Evolutionary conservation across 2,329 filamentous ascomycete genomes (phyloP).

Genomic region (Bipolaris zeicola): DNA sequence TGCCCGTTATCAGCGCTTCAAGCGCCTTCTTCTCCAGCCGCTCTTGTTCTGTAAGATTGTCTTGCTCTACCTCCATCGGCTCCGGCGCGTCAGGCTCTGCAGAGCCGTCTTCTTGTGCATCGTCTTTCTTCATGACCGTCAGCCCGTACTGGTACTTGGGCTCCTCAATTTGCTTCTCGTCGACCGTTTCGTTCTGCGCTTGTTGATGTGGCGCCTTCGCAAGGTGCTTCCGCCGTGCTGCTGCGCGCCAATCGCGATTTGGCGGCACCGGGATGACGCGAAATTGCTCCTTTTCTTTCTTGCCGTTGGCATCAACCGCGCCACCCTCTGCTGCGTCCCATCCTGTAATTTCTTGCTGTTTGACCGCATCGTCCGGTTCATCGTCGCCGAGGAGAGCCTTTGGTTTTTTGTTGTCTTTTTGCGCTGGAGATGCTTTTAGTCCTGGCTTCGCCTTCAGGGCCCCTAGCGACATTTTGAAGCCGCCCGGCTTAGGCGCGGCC

Average conservation of each 20-base stretch:
- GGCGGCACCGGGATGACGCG: constrained; percentile 64
- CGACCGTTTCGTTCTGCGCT: constrained; percentile 40
- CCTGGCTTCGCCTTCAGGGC: constrained; percentile 37
- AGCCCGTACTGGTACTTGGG: constrained; percentile 58
- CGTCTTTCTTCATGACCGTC: constrained; percentile 53
- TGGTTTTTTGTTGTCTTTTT: constrained; percentile 33
- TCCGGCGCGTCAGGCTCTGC: constrained; percentile 17
- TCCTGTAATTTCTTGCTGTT: constrained; percentile 56
- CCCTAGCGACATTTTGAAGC: constrained; percentile 46
- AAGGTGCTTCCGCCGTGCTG: constrained; percentile 61
- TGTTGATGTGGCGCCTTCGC: constrained; percentile 61
- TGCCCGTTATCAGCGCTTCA: constrained; percentile 52
- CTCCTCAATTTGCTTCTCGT: constrained; percentile 44
- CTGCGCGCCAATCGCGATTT: constrained; percentile 68
- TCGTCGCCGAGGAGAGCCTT: constrained; percentile 41
- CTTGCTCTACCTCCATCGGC: constrained; percentile 38
- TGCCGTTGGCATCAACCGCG: constrained; percentile 49
- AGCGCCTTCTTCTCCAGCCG: constrained; percentile 60
- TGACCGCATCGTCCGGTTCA: constrained; percentile 35
- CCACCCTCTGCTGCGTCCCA: constrained; percentile 60
- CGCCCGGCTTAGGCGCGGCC: constrained; percentile 38
- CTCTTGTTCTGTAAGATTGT: constrained; percentile 39
- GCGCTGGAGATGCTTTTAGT: constrained; percentile 24
- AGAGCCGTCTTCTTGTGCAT: constrained; percentile 16
- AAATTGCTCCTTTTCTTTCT: constrained; percentile 50